Conservation (phyloP, 192 early-diverging fungal genomes). For the Coemansia biformis region DNA sequence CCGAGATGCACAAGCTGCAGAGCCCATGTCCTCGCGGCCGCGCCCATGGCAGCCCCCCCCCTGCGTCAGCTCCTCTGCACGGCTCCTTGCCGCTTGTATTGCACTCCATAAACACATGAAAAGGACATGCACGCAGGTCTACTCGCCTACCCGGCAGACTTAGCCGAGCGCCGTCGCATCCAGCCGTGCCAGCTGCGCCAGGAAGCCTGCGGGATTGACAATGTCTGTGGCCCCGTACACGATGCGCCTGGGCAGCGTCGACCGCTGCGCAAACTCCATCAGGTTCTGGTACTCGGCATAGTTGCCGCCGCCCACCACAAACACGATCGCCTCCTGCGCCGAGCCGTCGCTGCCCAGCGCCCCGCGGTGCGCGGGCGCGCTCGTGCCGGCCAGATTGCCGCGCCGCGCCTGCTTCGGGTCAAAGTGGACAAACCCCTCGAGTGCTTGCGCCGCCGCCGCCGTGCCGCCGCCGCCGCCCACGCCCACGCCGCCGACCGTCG, state of each 20-base stretch:
- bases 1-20: too few species aligned
- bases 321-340: slow-evolving; percentile 89
- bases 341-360: slow-evolving; percentile 46
- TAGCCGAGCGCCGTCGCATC: slow-evolving; percentile 17
- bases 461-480: slow-evolving; percentile 6
- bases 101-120: too few species aligned
- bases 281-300: slow-evolving; percentile 98
- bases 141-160: too few species aligned
- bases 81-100: too few species aligned
- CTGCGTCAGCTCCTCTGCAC: too few species aligned
- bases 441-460: slow-evolving; percentile 13
- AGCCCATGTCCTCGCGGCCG: too few species aligned
- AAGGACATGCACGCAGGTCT: too few species aligned
- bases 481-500: slow-evolving; percentile 3
- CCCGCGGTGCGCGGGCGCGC: slow-evolving; percentile 25
- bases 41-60: too few species aligned
- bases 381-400: slow-evolving; percentile 51
- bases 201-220: slow-evolving; percentile 70
- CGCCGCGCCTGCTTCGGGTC: slow-evolving; percentile 75
- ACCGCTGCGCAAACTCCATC: slow-evolving; percentile 77
- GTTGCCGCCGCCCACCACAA: slow-evolving; percentile 97
- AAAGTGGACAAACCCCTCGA: slow-evolving; percentile 84
- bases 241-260: slow-evolving; percentile 67
- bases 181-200: slow-evolving; percentile 71
- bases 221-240: slow-evolving; percentile 94